Percentiles rank a stretch among this genome's conserved stretches.
These are phyloP conservation scores for Talaromyces islandicus DNA, from an alignment of 2,329 filamentous ascomycete genomes.

Conservation along the genomic window DNA sequence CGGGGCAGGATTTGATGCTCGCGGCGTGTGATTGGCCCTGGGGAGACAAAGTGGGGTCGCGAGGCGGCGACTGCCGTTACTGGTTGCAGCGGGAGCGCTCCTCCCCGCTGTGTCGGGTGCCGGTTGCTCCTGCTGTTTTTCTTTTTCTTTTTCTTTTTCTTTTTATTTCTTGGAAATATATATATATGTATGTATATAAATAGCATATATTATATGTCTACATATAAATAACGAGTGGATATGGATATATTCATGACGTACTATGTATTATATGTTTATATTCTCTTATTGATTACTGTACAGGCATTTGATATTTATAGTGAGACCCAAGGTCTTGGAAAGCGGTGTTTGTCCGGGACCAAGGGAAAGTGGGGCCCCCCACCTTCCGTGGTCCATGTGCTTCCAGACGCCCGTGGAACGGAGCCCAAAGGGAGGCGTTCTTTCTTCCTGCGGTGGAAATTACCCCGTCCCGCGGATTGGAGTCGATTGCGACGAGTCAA, in stretches of 20 bases:
- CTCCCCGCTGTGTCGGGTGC: background rate
- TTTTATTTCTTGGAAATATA: background rate
- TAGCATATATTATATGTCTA: no score
- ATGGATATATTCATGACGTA: no score
- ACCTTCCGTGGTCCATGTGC: conserved; percentile 6
- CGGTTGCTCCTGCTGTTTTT: background rate
- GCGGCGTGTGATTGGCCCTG: background rate
- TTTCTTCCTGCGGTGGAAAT: background rate
- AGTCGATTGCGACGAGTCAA: background rate
- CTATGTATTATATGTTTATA: background rate
- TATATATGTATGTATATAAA: no score
- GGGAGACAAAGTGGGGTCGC: conserved; percentile 1
- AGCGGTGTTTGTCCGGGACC: background rate
- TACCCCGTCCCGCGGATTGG: background rate
- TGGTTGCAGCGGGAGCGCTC: background rate
- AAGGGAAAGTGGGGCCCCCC: background rate
- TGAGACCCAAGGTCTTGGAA: background rate
- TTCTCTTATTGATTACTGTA: background rate
- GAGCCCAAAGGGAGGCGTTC: background rate
- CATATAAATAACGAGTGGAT: no score
- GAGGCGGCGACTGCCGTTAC: background rate
- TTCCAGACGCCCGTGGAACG: conserved; percentile 9
- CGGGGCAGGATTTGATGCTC: background rate
- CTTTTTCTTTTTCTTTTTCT: background rate
- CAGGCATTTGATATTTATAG: background rate